Evolutionary conservation across 2,329 filamentous ascomycete species (phyloP).

Genomic region (Aspergillus jensenii): DNA sequence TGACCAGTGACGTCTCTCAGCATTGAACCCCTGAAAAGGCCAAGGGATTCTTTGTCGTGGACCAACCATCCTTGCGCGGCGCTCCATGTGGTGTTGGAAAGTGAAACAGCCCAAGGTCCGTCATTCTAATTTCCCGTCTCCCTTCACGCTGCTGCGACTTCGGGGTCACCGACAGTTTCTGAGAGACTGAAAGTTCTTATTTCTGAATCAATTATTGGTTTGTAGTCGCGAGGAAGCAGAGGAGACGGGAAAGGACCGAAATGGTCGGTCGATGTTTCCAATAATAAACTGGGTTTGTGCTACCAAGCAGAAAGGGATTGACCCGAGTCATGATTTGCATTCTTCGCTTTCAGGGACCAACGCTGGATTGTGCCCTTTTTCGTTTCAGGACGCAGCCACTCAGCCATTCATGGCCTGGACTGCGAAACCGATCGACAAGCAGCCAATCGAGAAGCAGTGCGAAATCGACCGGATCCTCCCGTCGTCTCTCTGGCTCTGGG

Average conservation of each 20-base stretch:
- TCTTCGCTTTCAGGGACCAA: background rate
- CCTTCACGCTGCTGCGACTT: background rate
- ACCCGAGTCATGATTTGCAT: too few species aligned
- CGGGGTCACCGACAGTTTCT: background rate
- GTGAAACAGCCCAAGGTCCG: background rate
- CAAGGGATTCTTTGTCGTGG: background rate
- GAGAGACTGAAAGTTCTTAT: background rate
- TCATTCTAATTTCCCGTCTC: background rate
- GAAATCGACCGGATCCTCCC: constrained; percentile 1
- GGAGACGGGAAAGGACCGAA: background rate
- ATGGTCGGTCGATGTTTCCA: background rate
- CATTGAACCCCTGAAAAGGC: background rate
- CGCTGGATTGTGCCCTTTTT: background rate
- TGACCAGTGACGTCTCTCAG: background rate
- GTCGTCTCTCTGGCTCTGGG: background rate
- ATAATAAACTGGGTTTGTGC: background rate
- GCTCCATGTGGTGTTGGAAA: background rate
- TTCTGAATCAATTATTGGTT: background rate
- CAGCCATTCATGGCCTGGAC: background rate
- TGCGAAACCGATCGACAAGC: background rate
- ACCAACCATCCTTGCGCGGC: background rate
- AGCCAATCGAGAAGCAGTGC: background rate
- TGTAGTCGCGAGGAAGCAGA: background rate
- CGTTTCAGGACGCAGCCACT: background rate
- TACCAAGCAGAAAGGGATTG: background rate